Evolutionary conservation across 2,329 filamentous ascomycete genomes (phyloP).

Genomic region (Chrysosporium keratinophilum): DNA sequence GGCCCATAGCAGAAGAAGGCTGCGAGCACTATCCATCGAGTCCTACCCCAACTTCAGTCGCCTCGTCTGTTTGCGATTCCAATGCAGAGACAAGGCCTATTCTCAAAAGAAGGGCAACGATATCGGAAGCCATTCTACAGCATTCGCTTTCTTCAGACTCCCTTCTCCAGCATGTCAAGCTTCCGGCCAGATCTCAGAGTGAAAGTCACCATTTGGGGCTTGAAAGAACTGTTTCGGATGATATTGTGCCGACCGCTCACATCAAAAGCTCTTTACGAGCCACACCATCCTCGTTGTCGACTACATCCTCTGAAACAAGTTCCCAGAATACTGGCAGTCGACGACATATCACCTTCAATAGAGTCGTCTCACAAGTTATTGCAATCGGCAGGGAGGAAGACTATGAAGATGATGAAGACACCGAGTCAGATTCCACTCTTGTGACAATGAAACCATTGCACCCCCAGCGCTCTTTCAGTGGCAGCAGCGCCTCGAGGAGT

Average conservation of each 20-base stretch:
- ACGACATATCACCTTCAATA: slow-evolving; percentile 92
- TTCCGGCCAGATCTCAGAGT: slow-evolving; percentile 71
- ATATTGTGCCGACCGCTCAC: slow-evolving; percentile 58
- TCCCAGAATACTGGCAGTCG: slow-evolving; percentile 47
- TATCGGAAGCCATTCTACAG: slow-evolving; percentile 91
- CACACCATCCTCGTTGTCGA: slow-evolving; percentile 33
- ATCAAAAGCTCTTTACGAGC: slow-evolving; percentile 46
- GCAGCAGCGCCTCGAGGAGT: slow-evolving; percentile 45
- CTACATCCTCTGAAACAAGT: slow-evolving; percentile 59
- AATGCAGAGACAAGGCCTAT: slow-evolving; percentile 77
- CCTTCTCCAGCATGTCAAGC: slow-evolving; percentile 77
- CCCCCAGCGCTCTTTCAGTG: slow-evolving; percentile 41
- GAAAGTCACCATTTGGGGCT: slow-evolving; percentile 32
- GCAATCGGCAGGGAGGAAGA: slow-evolving; percentile 59
- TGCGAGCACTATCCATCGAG: slow-evolving; percentile 53
- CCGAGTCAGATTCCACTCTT: slow-evolving; percentile 63
- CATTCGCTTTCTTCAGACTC: slow-evolving; percentile 79
- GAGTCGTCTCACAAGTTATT: slow-evolving; percentile 91
- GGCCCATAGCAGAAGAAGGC: slow-evolving; percentile 43
- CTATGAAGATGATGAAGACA: slow-evolving; percentile 38
- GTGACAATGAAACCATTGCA: slow-evolving; percentile 69
- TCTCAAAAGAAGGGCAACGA: slow-evolving; percentile 78
- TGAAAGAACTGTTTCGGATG: slow-evolving; percentile 42
- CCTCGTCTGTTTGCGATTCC: slow-evolving; percentile 50
- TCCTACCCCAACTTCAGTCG: slow-evolving; percentile 43